These are phyloP conservation scores for Pestalotiopsis sp. DNA, from an alignment of 2,329 filamentous ascomycete genomes.

Conservation along the genomic window DNA sequence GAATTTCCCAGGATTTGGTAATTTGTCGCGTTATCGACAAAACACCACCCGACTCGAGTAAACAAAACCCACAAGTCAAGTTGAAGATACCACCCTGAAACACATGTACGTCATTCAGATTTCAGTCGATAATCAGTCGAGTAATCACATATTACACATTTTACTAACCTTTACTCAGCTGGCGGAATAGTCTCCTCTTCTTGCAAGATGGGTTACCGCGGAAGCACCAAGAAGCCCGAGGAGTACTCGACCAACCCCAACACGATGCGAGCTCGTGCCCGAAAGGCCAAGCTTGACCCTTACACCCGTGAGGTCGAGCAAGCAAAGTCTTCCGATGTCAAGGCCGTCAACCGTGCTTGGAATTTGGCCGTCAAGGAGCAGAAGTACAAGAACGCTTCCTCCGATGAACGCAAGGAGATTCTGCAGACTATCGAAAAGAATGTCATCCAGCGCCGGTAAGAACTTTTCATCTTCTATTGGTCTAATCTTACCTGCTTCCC, in stretches of 20 bases:
- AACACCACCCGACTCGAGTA: no score
- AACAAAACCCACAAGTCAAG: no score
- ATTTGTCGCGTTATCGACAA: no score
- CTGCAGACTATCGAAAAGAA: constrained; percentile 16
- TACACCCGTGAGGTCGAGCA: constrained; percentile 18
- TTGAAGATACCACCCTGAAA: no score
- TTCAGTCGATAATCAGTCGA: no score
- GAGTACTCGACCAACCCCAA: constrained; percentile 27
- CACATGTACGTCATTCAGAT: no score
- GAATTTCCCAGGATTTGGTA: no score
- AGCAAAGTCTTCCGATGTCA: constrained; percentile 20
- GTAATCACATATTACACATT: no score
- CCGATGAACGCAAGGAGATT: constrained; percentile 12
- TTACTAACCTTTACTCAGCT: no score
- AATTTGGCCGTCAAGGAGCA: constrained; percentile 12
- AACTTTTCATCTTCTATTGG: no score
- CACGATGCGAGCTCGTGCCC: constrained; percentile 22
- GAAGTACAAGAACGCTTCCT: constrained; percentile 13
- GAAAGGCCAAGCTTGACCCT: constrained; percentile 18
- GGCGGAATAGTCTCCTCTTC: neutral
- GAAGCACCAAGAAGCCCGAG: constrained; percentile 8
- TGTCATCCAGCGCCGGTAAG: constrained; percentile 19
- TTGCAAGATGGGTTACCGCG: neutral
- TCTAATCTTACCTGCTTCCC: neutral
- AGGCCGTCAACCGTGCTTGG: constrained; percentile 21